phyloP scores from a whole-genome alignment of 441 rosid species.

The Theobroma grandiflorum region DNA sequence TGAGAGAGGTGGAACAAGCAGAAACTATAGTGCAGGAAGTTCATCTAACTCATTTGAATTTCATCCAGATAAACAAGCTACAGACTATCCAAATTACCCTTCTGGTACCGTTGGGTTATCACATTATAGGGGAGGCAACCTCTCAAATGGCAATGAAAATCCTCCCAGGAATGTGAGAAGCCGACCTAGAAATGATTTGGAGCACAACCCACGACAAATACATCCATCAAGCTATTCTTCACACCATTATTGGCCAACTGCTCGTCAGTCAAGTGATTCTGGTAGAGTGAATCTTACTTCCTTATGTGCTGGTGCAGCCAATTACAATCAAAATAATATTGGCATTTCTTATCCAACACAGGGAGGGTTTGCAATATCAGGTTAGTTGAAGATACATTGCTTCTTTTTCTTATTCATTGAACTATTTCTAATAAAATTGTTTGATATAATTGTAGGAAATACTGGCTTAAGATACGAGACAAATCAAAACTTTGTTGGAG shows the following conservation, averaged over 20 bases:
- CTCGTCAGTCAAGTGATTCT: conserved; percentile 24
- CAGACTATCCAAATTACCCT: conserved; percentile 30
- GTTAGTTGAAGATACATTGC: conserved; percentile 29
- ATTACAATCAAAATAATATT: conserved; percentile 28
- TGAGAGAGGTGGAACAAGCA: conserved; percentile 37
- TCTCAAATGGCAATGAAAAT: conserved; percentile 32
- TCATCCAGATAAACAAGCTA: conserved; percentile 27
- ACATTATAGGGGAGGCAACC: conserved; percentile 27
- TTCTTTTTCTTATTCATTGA: not conserved
- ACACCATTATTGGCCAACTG: conserved; percentile 22
- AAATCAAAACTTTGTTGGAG: conserved; percentile 30
- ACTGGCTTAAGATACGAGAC: conserved; percentile 30
- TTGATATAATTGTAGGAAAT: conserved; percentile 32
- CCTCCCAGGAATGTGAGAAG: conserved; percentile 41
- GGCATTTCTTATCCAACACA: conserved; percentile 26
- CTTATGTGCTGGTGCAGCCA: conserved; percentile 23
- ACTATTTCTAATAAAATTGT: conserved; percentile 12
- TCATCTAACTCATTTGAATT: conserved; percentile 36
- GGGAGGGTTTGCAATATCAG: conserved; percentile 31
- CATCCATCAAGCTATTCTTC: conserved; percentile 27
- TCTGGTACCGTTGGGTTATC: conserved; percentile 32
- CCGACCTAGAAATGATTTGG: conserved; percentile 42
- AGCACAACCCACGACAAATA: conserved; percentile 26
- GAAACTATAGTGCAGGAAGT: conserved; percentile 39
- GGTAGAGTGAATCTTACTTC: conserved; percentile 5